Percentiles rank a stretch among this genome's conserved stretches.
Evolutionary conservation across 2,329 filamentous ascomycete genomes (phyloP).

Genomic region (Xylariales sp.): DNA sequence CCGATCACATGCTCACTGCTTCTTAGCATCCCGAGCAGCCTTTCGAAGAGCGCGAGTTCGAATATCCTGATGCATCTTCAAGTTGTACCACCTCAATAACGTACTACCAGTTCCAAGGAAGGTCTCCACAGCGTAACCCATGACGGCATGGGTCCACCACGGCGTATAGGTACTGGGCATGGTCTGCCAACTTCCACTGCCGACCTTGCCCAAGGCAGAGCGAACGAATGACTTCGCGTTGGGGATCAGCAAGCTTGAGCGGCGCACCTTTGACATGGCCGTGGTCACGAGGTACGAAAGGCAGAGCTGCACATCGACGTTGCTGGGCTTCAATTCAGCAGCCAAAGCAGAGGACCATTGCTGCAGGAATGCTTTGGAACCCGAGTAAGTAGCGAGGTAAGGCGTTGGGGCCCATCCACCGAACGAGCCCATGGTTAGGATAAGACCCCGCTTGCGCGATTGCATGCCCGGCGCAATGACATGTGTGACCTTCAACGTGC

Average conservation of each 20-base stretch:
- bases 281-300: constrained; percentile 91
- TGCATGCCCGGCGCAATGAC: constrained; percentile 81
- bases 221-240: constrained; percentile 78
- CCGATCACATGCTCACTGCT: constrained; percentile 38
- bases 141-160: constrained; percentile 85
- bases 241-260: constrained; percentile 71
- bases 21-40: constrained; percentile 76
- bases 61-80: constrained; percentile 76
- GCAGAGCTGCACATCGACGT: constrained; percentile 85
- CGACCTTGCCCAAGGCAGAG: constrained; percentile 74
- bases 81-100: constrained; percentile 45
- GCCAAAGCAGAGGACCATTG: constrained; percentile 89
- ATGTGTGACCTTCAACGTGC: constrained; percentile 83
- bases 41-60: constrained; percentile 78
- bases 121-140: constrained; percentile 76
- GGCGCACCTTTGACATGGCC: constrained; percentile 94
- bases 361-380: constrained; percentile 96
- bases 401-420: constrained; percentile 89
- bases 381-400: constrained; percentile 90
- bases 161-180: constrained; percentile 84
- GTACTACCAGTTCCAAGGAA: constrained; percentile 46
- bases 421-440: constrained; percentile 96
- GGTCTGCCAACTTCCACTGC: constrained; percentile 71
- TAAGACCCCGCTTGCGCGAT: constrained; percentile 76
- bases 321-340: constrained; percentile 73